Evolutionary conservation across 129 eudicot species (phyloP), one percentile per base, ranked within the genome.

Genomic region (Chrysanthemum makinoi): DNA sequence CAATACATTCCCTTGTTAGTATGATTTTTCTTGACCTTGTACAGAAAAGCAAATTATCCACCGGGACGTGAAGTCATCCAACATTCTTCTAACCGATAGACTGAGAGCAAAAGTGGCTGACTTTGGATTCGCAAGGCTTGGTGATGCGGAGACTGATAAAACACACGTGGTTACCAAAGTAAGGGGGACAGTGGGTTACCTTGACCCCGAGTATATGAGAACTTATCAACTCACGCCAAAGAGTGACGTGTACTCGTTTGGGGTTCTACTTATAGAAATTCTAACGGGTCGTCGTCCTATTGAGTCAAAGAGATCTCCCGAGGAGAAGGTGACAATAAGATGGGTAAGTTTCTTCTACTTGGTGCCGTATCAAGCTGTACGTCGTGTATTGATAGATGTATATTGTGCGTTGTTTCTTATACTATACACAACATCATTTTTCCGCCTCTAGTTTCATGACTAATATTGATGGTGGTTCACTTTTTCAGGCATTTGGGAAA

Each of bases 161-260:
- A 85, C 95, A 15, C 96, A 93, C 20, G 83, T 87, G 39, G 81
- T 83, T 19, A 87, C 96, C 67, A 85, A 87, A 85, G 96, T 93
- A 20, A 89, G 87, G 76, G 98, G 98, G 52, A 93, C 98, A 47
- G 96, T 89, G 24, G 98, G 98, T 69, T 93, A 93, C 79, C 96
- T 93, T 74, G 98, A 93, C 82, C 98, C 98, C 0, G 96, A 93
- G 78, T 93, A 93, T 71, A 89, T 93, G 96, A 87, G 82, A 85
- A 93, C 95, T 16, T 70, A 85, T 80, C 92, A 89, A 62, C 98
- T 93, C 87, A 89, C 96, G 6, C 85, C 86, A 8, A 93, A 93
- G 71, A 87, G 96, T 28, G 98, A 89, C 65, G 98, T 93, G 10
- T 93, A 93, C 82, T 93, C 98, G 6, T 93, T 89, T 65, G 98